Base-by-base conservation (phyloP, 1,284 basidiomycete species). In the Golubevia pallescens region DNA sequence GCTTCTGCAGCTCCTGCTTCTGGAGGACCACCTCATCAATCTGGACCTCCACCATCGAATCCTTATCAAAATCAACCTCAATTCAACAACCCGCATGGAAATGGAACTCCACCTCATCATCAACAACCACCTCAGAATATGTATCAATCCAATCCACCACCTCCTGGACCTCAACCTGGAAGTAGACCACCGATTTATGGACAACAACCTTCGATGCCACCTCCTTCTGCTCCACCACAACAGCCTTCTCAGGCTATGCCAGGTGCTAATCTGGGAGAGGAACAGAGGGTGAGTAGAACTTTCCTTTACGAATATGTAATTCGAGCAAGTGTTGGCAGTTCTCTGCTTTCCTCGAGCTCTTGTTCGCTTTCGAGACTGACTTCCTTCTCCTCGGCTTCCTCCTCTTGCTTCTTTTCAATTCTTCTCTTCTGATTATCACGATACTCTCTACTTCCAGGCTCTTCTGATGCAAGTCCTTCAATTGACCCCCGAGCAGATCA, bases 401-500 rank as follows among this genome's bases (percentile, higher is more conserved):
- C 2, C 7, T 62, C 23, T 14, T 53, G 16, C 19, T 19, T 54
- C 24, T 34, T 6, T 55, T 51, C 20, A 54, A 51, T 54, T 34
- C 58, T 2, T 21, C 1, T 34, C 24, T 24, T 59, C 10, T n/a
- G 2, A n/a, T 42, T 42, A 58, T 58, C 57, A 6, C 20, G 7
- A 4, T 6, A 7, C 57, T 58, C 57, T 8, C 19, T n/a, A 3
- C 80, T 55, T 73, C 76, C 24, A 75, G 56, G 71, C 70, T 21
- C 67, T 85, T 1, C 69, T 85, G 2, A 75, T 78, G 70, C 94
- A 95, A 87, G 94, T 98, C 0, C 87, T 99, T 34, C 90, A 89
- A 67, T 87, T 99, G 77, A 93, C 93, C 0, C 91, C 90, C 52
- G 93, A 94, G 58, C 94, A 98, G 86, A 93, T 99, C 77, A 91